Percentiles rank a stretch among this genome's conserved stretches.
Evolutionary conservation across 2,329 filamentous ascomycete species (phyloP).

Genomic region (Calonectria multiphialidica): DNA sequence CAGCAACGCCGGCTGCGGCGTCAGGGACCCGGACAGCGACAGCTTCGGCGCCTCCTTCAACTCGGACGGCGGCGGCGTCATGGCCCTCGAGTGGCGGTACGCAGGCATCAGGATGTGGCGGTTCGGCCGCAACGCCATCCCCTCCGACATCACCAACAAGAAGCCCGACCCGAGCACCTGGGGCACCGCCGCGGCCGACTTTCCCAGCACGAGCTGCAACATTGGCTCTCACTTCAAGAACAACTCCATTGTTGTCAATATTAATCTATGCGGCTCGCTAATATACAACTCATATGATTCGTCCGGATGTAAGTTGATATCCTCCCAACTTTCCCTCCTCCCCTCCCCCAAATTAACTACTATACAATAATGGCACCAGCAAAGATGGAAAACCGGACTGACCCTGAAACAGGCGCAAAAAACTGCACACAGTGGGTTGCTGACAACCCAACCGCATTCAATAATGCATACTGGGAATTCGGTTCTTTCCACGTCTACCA

Average conservation of each 20-base stretch:
- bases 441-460: constrained; percentile 66
- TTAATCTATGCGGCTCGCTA: constrained; percentile 72
- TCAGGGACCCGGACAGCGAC: constrained; percentile 56
- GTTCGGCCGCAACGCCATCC: constrained; percentile 62
- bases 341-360: too few species aligned
- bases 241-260: constrained; percentile 75
- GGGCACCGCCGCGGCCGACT: constrained; percentile 73
- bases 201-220: constrained; percentile 72
- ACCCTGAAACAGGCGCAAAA: constrained; percentile 56
- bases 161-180: constrained; percentile 72
- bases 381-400: not conserved
- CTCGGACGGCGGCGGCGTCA: constrained; percentile 65
- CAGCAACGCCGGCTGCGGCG: constrained; percentile 69
- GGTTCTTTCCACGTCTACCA: constrained; percentile 70
- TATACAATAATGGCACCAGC: too few species aligned
- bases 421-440: constrained; percentile 71
- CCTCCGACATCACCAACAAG: constrained; percentile 62
- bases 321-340: too few species aligned
- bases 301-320: constrained; percentile 56
- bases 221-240: constrained; percentile 72
- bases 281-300: constrained; percentile 60
- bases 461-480: constrained; percentile 75
- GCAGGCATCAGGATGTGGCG: constrained; percentile 75
- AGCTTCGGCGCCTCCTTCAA: constrained; percentile 68
- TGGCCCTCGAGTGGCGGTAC: constrained; percentile 71